Evolutionary conservation across 1,284 basidiomycete species (phyloP).

Genomic region (Ganoderma boninense): DNA sequence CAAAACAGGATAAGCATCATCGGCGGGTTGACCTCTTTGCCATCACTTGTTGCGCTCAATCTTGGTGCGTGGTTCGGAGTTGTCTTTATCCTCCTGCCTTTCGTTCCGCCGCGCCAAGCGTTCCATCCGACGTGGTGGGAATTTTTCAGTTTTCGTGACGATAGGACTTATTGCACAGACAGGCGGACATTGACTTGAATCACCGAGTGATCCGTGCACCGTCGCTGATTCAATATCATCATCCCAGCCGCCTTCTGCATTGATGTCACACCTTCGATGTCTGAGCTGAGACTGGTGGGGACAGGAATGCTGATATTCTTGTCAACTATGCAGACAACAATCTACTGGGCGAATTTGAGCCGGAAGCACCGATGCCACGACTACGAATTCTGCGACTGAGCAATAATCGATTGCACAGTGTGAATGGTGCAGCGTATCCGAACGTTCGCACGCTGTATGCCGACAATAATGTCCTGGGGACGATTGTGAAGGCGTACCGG

Average conservation of each 20-base stretch:
- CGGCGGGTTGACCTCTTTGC: conserved; percentile 67
- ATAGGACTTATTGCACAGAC: too few species aligned
- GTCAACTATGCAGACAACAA: conserved; percentile 73
- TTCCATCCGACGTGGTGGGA: neutral
- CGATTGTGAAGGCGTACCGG: conserved; percentile 59
- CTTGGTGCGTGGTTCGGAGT: conserved; percentile 65
- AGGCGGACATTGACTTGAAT: too few species aligned
- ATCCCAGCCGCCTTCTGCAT: too few species aligned
- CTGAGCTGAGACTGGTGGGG: neutral
- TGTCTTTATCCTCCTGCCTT: neutral
- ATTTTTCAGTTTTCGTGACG: too few species aligned
- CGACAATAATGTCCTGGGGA: conserved; percentile 84
- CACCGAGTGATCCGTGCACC: too few species aligned
- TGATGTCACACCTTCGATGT: neutral
- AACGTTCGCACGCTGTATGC: conserved; percentile 91
- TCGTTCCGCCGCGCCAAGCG: neutral
- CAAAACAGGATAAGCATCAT: conserved; percentile 77
- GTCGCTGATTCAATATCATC: too few species aligned
- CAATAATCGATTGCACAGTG: conserved; percentile 77
- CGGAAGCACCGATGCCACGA: conserved; percentile 64
- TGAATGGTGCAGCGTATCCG: conserved; percentile 76
- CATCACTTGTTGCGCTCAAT: conserved; percentile 77
- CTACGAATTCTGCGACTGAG: conserved; percentile 89
- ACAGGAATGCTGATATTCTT: conserved; percentile 16
- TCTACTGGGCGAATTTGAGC: conserved; percentile 58